These are phyloP conservation scores for Pichia thaimueangensis DNA, from an alignment of 805 yeast genomes.

Conservation along the genomic window DNA sequence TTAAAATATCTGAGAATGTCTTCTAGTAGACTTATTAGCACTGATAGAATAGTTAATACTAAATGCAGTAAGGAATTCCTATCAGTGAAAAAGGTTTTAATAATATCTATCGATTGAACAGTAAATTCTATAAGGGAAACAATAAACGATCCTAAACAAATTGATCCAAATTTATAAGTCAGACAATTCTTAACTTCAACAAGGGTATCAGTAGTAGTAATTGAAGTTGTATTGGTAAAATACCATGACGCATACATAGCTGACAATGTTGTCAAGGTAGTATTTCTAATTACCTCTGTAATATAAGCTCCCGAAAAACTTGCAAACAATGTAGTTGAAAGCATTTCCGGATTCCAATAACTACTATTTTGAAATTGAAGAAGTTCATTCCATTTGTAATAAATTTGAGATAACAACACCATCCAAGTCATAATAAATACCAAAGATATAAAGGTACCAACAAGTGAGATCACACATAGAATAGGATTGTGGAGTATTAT, in stretches of 20 bases:
- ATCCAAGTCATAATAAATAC: conserved; percentile 46
- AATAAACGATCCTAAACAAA: conserved; percentile 70
- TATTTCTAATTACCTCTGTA: conserved; percentile 72
- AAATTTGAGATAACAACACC: conserved; percentile 64
- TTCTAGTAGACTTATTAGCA: too few species aligned
- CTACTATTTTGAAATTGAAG: conserved; percentile 11
- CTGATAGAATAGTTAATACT: too few species aligned
- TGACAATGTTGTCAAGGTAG: conserved; percentile 71
- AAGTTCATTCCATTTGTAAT: conserved; percentile 58
- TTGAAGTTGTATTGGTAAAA: too few species aligned
- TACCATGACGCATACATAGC: conserved; percentile 91
- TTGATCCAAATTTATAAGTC: conserved; percentile 78
- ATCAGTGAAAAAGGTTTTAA: too few species aligned
- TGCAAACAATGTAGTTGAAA: conserved; percentile 48
- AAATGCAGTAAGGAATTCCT: too few species aligned
- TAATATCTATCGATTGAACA: too few species aligned
- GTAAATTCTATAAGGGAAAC: conserved; percentile 71
- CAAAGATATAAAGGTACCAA: background rate
- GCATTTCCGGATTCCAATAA: conserved; percentile 28
- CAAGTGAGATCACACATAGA: background rate
- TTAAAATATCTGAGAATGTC: conserved; percentile 37
- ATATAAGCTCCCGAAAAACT: conserved; percentile 80
- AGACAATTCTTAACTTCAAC: conserved; percentile 63
- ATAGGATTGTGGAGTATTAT: background rate
- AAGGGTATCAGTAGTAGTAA: too few species aligned